A percentile compares a stretch with the other conserved stretches of the same genome.
Conservation (phyloP, 495 filamentous ascomycete species). For the Entonaema liquescens region DNA sequence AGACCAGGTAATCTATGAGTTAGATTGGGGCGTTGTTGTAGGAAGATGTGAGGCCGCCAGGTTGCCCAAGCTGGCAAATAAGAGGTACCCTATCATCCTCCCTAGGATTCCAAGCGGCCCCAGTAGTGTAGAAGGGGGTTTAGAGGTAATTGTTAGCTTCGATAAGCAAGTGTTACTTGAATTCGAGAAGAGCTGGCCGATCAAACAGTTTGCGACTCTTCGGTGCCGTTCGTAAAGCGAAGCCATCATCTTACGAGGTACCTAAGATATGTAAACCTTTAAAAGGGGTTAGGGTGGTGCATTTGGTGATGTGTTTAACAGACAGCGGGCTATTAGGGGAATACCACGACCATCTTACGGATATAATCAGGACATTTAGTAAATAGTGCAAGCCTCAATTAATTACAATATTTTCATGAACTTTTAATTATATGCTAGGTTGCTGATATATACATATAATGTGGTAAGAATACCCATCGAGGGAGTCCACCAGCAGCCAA, state of each 20-base stretch:
- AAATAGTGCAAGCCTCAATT: no score
- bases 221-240: slow-evolving; percentile 20
- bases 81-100: slow-evolving; percentile 45
- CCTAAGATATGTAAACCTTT: no score
- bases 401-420: no score
- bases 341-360: no score
- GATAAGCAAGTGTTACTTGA: slow-evolving; percentile 20
- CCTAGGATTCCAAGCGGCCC: slow-evolving; percentile 33
- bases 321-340: no score
- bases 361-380: no score
- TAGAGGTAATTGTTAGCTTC: slow-evolving; percentile 45
- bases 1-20: slow-evolving; percentile 36
- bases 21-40: slow-evolving; percentile 40
- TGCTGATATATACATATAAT: not conserved
- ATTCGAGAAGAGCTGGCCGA: slow-evolving; percentile 19
- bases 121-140: slow-evolving; percentile 17
- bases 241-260: no score
- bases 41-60: slow-evolving; percentile 44
- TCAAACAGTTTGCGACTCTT: slow-evolving; percentile 24
- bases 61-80: slow-evolving; percentile 31
- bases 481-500: not conserved
- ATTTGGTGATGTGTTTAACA: no score
- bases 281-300: no score
- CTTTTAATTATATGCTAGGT: not conserved
- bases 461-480: not conserved